phyloP scores from a whole-genome alignment of 2,329 filamentous ascomycete species.

The Talaromyces pinophilus region DNA sequence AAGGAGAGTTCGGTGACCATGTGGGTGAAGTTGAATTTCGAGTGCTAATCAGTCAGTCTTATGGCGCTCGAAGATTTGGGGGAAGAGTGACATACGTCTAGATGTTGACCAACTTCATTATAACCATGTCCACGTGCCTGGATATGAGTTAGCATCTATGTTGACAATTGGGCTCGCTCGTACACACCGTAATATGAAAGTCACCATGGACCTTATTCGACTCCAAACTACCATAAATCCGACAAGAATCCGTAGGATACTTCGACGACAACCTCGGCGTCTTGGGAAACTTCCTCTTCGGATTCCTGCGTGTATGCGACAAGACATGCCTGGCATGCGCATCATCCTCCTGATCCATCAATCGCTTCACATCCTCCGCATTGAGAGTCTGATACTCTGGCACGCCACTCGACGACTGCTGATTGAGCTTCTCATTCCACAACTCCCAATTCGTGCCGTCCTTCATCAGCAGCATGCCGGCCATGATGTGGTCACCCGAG shows the following conservation, averaged over 20 bases:
- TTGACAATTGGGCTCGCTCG: background rate
- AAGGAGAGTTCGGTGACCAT: slow-evolving; percentile 95
- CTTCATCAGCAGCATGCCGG: slow-evolving; percentile 69
- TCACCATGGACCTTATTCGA: slow-evolving; percentile 97
- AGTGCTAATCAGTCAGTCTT: slow-evolving; percentile 16
- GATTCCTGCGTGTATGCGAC: slow-evolving; percentile 67
- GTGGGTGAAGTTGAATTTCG: slow-evolving; percentile 97
- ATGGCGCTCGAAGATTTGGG: background rate
- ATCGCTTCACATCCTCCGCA: slow-evolving; percentile 62
- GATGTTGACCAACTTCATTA: slow-evolving; percentile 72
- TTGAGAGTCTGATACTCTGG: slow-evolving; percentile 57
- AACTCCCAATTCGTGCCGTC: slow-evolving; percentile 79
- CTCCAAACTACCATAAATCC: slow-evolving; percentile 85
- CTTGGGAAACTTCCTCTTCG: slow-evolving; percentile 66
- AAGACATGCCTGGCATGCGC: slow-evolving; percentile 92
- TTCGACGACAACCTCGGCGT: slow-evolving; percentile 66
- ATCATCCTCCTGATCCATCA: slow-evolving; percentile 60
- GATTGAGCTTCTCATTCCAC: slow-evolving; percentile 72
- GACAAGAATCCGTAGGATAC: slow-evolving; percentile 71
- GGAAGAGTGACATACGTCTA: slow-evolving; percentile 75
- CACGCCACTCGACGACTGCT: slow-evolving; percentile 57
- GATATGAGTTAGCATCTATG: background rate
- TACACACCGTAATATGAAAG: slow-evolving; percentile 79
- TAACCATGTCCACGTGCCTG: slow-evolving; percentile 84
- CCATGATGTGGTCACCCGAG: slow-evolving; percentile 85